Conservation (phyloP, 83 land plant genomes). For the Picea abies region DNA sequence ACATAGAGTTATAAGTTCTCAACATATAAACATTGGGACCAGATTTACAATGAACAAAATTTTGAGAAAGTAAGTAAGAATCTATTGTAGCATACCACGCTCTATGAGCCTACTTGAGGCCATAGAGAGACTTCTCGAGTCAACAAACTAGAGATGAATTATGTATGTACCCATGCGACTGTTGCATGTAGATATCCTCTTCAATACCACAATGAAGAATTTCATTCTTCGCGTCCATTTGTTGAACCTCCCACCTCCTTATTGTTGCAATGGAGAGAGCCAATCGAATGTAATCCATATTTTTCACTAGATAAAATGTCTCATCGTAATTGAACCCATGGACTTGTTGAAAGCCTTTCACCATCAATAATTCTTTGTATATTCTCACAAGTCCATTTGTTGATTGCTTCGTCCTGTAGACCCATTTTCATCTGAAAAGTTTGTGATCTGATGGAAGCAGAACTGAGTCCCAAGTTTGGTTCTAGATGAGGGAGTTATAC, state of each 20-base stretch:
- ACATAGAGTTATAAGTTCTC: too few relatives aligned
- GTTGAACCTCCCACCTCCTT: not conserved
- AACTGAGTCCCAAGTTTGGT: not conserved
- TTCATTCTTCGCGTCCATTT: not conserved
- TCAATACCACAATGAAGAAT: not conserved
- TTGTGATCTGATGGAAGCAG: not conserved
- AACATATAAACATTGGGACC: too few relatives aligned
- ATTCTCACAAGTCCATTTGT: not conserved
- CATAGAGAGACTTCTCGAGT: too few relatives aligned
- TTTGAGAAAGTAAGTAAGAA: too few relatives aligned
- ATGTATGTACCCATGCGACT: not conserved
- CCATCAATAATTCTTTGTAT: not conserved
- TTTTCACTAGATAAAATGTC: too few relatives aligned
- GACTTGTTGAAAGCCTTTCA: not conserved
- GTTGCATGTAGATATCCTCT: not conserved
- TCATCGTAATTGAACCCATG: not conserved
- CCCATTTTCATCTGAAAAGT: not conserved
- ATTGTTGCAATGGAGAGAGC: not conserved
- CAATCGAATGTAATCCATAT: too few relatives aligned
- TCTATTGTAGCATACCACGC: too few relatives aligned
- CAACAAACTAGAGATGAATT: not conserved
- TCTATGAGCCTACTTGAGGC: too few relatives aligned
- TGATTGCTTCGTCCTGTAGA: not conserved
- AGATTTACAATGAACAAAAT: too few relatives aligned
- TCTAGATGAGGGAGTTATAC: not conserved